A percentile compares a stretch with the other conserved stretches of the same genome.
phyloP scores from a whole-genome alignment of 2,329 filamentous ascomycete species.

The Colletotrichum melonis region DNA sequence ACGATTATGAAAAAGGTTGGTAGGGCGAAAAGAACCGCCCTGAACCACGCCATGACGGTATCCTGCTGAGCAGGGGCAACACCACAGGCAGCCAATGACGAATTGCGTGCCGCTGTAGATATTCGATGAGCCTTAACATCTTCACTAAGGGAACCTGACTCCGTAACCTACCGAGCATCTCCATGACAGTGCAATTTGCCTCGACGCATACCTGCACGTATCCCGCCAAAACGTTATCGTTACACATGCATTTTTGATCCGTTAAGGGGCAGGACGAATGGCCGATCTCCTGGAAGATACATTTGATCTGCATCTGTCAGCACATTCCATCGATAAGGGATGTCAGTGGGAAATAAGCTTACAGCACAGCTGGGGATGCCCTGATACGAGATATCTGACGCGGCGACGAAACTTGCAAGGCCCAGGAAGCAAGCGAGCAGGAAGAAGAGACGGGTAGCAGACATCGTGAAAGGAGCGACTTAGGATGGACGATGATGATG shows the following conservation, averaged over 20 bases:
- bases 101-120: slow-evolving; percentile 9
- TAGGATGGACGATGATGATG: background rate
- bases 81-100: slow-evolving; percentile 22
- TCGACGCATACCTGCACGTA: slow-evolving; percentile 25
- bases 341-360: background rate
- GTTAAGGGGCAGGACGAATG: slow-evolving; percentile 14
- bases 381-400: background rate
- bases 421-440: slow-evolving; percentile 20
- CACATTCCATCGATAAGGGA: background rate
- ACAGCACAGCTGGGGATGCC: slow-evolving; percentile 23
- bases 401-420: background rate
- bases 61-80: background rate
- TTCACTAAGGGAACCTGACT: background rate
- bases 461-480: slow-evolving; percentile 4
- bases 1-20: slow-evolving; percentile 16
- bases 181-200: slow-evolving; percentile 24
- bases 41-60: slow-evolving; percentile 9
- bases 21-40: background rate
- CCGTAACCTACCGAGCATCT: slow-evolving; percentile 20
- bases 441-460: slow-evolving; percentile 8
- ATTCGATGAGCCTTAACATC: background rate
- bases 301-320: slow-evolving; percentile 15
- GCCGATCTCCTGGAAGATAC: slow-evolving; percentile 23
- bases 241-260: slow-evolving; percentile 29
- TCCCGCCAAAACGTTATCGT: slow-evolving; percentile 4